Evolutionary conservation across 306 rosid species (phyloP).

Genomic region (Vigna radiata): DNA sequence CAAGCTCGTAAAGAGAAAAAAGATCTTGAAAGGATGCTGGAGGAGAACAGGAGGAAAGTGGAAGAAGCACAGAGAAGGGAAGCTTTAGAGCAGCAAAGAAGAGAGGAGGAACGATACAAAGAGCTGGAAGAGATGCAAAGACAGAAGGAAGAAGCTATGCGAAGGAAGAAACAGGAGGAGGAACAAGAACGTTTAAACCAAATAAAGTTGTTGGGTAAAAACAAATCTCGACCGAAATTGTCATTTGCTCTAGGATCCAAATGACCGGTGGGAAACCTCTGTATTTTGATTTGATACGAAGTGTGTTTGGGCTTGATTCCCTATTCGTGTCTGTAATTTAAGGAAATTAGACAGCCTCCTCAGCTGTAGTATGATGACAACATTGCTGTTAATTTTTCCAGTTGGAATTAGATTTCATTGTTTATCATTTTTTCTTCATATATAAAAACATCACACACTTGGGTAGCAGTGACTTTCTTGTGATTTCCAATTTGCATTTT

Average conservation of each 20-base stretch:
- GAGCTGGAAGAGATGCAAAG: conserved; percentile 99
- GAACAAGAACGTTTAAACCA: conserved; percentile 86
- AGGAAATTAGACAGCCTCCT: conserved; percentile 38
- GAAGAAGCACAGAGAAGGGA: conserved; percentile 94
- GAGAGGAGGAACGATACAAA: conserved; percentile 94
- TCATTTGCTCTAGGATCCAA: conserved; percentile 97
- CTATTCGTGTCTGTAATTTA: conserved; percentile 44
- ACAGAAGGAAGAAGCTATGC: conserved; percentile 90
- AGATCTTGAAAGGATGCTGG: conserved; percentile 81
- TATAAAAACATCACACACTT: no score
- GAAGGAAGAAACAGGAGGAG: conserved; percentile 87
- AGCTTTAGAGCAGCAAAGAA: conserved; percentile 89
- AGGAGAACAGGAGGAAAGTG: conserved; percentile 80
- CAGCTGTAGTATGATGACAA: conserved; percentile 34
- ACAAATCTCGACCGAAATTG: conserved; percentile 92
- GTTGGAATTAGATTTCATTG: conserved; percentile 22
- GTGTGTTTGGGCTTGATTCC: conserved; percentile 27
- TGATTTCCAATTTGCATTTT: no score
- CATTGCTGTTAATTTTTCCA: not conserved
- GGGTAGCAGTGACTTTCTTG: no score
- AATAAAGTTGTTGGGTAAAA: conserved; percentile 90
- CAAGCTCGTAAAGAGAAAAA: conserved; percentile 78
- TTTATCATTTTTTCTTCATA: not conserved
- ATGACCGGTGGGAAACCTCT: conserved; percentile 43
- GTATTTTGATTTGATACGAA: not conserved